Base-by-base conservation (phyloP, 1,284 basidiomycete species). In the Moniliella sp. region DNA sequence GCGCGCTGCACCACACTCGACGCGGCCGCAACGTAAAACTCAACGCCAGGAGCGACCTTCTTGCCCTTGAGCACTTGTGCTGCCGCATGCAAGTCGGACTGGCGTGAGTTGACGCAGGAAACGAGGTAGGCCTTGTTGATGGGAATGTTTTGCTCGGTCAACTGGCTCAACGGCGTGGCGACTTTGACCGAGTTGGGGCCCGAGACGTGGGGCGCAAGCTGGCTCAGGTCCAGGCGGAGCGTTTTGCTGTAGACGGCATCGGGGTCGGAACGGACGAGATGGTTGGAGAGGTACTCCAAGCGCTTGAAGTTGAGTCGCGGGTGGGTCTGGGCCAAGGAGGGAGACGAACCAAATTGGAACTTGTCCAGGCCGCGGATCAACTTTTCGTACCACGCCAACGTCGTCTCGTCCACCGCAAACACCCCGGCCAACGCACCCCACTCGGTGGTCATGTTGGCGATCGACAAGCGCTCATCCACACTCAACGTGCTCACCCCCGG, bases 41-140 rank as follows among this genome's bases (percentile, higher is more conserved):
- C 80, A 28, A 99, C 88, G 5, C 79, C 80, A 2, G 33, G 32
- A 0, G 84, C 80, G 31, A 97, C 72, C 53, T 74, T 79, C 54
- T 74, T 73, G 7, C 80, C 82, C 31, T 73, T 70, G 48, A 97
- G 69, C 14, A 94, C 86, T 8, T 71, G 71, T 0, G 88, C 91
- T 0, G 88, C 88, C 0, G 82, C 78, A 10, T 79, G 73, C 39
- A 99, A 76, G 53, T 99, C 88, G 0, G 86, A 93, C 0, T 79
- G 77, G 25, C 91, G 79, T 3, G 88, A 86, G 64, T 99, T 99
- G 43, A 91, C 94, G 63, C 88, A 99, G 42, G 81, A 86, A 29
- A 99, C 82, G 32, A 99, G 78, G 64, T 99, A 99, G 0, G 88
- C 88, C 63, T 99, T 99, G 57, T 97, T 72, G 59, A 99, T 93